phyloP scores from a whole-genome alignment of 23 red algal genomes.

The Gracilariopsis chorda region DNA sequence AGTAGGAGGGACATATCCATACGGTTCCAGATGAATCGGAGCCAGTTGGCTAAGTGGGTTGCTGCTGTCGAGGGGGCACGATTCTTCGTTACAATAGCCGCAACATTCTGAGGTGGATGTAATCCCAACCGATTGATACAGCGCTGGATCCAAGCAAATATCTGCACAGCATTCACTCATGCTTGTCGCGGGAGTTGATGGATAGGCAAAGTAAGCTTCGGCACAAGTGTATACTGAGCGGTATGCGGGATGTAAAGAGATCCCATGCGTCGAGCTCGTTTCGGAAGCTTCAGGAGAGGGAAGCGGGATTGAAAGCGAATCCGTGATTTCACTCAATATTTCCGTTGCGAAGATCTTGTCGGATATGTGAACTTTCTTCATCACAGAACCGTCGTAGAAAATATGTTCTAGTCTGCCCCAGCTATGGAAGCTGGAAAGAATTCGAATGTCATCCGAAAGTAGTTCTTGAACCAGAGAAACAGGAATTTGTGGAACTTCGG shows the following conservation, averaged over 20 bases:
- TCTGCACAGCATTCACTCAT: slow-evolving; percentile 16
- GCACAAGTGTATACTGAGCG: background rate
- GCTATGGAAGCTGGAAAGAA: slow-evolving; percentile 6
- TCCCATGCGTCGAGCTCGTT: background rate
- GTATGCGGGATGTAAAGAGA: background rate
- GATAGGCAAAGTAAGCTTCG: background rate
- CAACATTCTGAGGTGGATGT: slow-evolving; percentile 3
- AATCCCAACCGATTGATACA: background rate
- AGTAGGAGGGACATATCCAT: slow-evolving; percentile 10
- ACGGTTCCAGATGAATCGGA: background rate
- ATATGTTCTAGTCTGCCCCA: slow-evolving; percentile 34
- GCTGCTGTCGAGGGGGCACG: background rate
- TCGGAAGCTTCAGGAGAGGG: background rate
- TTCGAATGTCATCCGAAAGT: slow-evolving; percentile 2
- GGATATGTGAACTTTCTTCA: background rate
- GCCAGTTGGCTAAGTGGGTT: slow-evolving; percentile 1
- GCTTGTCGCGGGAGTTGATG: background rate
- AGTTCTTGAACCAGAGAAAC: background rate
- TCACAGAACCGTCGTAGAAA: background rate
- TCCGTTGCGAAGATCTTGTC: background rate
- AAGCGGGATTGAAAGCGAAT: background rate
- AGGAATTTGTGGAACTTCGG: background rate
- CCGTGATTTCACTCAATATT: background rate
- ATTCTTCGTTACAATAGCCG: background rate
- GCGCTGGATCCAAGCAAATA: background rate